These are phyloP conservation scores for Candida ascalaphidarum DNA, from an alignment of 805 yeast genomes.

Conservation along the genomic window DNA sequence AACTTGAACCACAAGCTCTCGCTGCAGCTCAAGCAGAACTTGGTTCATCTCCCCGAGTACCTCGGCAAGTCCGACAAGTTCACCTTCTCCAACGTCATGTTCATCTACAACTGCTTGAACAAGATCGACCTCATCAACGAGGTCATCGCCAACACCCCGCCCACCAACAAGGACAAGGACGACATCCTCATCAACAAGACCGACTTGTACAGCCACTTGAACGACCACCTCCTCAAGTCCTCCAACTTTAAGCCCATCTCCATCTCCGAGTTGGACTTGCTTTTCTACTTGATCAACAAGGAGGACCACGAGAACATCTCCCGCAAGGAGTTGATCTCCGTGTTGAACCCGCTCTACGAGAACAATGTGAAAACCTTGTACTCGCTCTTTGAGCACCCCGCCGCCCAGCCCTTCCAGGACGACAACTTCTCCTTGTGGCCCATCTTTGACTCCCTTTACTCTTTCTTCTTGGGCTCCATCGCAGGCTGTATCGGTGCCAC, in stretches of 20 bases:
- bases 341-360: slow-evolving; percentile 50
- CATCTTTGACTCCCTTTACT: slow-evolving; percentile 66
- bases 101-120: slow-evolving; percentile 30
- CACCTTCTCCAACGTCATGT: slow-evolving; percentile 30
- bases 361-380: slow-evolving; percentile 26
- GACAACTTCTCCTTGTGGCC: slow-evolving; percentile 40
- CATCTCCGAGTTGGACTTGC: slow-evolving; percentile 29
- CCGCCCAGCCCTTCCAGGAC: slow-evolving; percentile 25
- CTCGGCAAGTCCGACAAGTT: slow-evolving; percentile 19
- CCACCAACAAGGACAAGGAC: slow-evolving; percentile 30
- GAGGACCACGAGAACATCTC: slow-evolving; percentile 28
- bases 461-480: slow-evolving; percentile 82
- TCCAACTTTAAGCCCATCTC: slow-evolving; percentile 35
- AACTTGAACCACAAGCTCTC: slow-evolving; percentile 35
- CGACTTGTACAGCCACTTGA: slow-evolving; percentile 33
- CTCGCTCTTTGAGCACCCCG: slow-evolving; percentile 34
- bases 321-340: slow-evolving; percentile 32
- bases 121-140: slow-evolving; percentile 37
- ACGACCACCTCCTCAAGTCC: slow-evolving; percentile 34
- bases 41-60: slow-evolving; percentile 25
- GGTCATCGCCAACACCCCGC: slow-evolving; percentile 38
- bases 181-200: slow-evolving; percentile 33
- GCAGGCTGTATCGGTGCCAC: slow-evolving; percentile 99
- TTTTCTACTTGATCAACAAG: slow-evolving; percentile 31
- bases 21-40: slow-evolving; percentile 25